Percentiles rank a stretch among this genome's conserved stretches.
phyloP scores from a whole-genome alignment of 768 basidiomycete genomes.

The Rhodotorula paludigena region DNA sequence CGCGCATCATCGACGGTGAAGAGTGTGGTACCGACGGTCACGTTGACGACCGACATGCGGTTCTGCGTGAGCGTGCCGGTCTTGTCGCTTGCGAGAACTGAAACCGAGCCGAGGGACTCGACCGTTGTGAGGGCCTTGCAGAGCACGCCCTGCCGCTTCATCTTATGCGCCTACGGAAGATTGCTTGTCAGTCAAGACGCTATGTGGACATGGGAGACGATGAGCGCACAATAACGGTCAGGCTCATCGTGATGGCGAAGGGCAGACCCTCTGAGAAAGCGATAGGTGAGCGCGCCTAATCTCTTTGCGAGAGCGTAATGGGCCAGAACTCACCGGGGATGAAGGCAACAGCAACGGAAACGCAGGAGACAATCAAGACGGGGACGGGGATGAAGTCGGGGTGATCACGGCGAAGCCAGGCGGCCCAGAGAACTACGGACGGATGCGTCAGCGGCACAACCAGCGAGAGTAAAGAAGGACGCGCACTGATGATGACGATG shows the following conservation, averaged over 20 bases:
- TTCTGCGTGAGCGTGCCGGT: constrained; percentile 62
- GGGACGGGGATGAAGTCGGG: constrained; percentile 54
- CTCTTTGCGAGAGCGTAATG: too few relatives aligned
- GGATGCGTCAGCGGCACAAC: not conserved
- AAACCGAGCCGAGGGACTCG: constrained; percentile 63
- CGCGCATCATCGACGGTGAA: not conserved
- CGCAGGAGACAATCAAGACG: constrained; percentile 56
- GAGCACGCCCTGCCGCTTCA: constrained; percentile 46
- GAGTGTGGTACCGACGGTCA: constrained; percentile 45
- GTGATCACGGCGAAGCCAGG: constrained; percentile 22
- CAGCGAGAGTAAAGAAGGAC: not conserved
- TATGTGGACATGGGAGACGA: constrained; percentile 32
- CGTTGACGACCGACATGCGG: constrained; percentile 57
- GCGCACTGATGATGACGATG: constrained; percentile 20
- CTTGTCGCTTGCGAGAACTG: constrained; percentile 60
- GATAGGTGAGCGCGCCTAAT: too few relatives aligned
- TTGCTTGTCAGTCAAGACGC: constrained; percentile 50
- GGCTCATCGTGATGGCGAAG: constrained; percentile 51
- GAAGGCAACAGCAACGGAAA: constrained; percentile 55
- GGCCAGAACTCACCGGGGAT: too few relatives aligned
- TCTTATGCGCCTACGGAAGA: constrained; percentile 3
- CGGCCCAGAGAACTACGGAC: constrained; percentile 25
- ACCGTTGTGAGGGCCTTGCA: constrained; percentile 62
- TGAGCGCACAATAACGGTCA: constrained; percentile 52
- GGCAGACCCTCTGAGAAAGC: constrained; percentile 46